Evolutionary conservation across 805 yeast species (phyloP), one percentile per base, ranked within the genome.

Genomic region (Sporopachydermia lactativora): DNA sequence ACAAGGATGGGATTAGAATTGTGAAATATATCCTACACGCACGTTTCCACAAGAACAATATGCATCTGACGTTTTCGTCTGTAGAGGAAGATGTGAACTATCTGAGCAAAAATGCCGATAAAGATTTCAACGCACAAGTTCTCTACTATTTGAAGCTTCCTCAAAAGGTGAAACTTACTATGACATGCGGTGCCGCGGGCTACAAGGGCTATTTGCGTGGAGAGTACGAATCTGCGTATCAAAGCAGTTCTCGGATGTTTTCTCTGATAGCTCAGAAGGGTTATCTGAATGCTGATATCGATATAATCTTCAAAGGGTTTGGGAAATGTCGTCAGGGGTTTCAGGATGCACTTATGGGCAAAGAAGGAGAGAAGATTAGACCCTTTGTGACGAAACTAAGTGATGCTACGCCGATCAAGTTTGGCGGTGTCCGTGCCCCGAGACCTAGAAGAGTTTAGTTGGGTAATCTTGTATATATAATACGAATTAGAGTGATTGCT

Each of bases 261-360:
- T 70, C 76, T 46, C 58, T 68, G 47, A 81, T 89, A 55, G 75
- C 74, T 60, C 81, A 77, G 54, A 70, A 66, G 47, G 70, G 69
- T 31, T 63, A 69, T 42, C 55, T 77, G 38, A 71, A 70, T 35
- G 73, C 73, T 47, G 71, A 77, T 47, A 64, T 89, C 18, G 96
- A 89, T 58, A 58, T 89, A 36, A 75, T 84, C 15, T 65, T 86
- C 51, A 77, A 77, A 49, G 83, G 83, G 49, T 85, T 80, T 50
- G 95, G 96, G 41, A 82, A 82, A 54, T 95, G 95, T 35, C 74
- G 96, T 59, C 77, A 75, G 45, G 95, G 95, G 1, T 88, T 92
- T 49, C 62, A 76, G 42, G 78, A 77, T 41, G 95, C 94, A 2
- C 69, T 89, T 48, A 74, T 74, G 51, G 96, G 96, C 50, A 82